A percentile compares a stretch with the other conserved stretches of the same genome.
phyloP scores from a whole-genome alignment of 371 early-diverging fungal species.

The Mycotypha africana region DNA sequence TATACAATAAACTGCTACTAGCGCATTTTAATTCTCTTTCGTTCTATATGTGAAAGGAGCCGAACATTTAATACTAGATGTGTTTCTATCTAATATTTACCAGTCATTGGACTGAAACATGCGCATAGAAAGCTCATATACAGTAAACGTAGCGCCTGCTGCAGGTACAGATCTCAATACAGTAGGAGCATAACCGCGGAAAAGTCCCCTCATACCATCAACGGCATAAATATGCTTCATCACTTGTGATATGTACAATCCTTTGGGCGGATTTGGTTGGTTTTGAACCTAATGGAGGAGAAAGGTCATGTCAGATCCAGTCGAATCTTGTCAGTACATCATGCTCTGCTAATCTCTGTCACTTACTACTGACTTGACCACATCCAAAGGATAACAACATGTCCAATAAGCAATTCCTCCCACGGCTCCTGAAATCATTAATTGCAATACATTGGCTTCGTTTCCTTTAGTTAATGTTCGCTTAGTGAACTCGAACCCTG shows the following conservation, averaged over 20 bases:
- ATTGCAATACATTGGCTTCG: slow-evolving; percentile 41
- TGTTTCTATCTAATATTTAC: no score
- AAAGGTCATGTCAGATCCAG: not conserved
- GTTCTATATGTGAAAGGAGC: no score
- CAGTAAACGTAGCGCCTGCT: slow-evolving; percentile 74
- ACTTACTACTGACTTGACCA: slow-evolving; percentile 73
- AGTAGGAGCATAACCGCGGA: slow-evolving; percentile 62
- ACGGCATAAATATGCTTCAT: slow-evolving; percentile 47
- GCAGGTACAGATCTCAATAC: slow-evolving; percentile 61
- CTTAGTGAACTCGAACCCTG: slow-evolving; percentile 74
- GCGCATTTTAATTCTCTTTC: no score
- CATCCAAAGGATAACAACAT: slow-evolving; percentile 80
- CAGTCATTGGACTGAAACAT: slow-evolving; percentile 26
- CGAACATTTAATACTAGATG: no score
- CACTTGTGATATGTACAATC: slow-evolving; percentile 52
- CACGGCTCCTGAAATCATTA: slow-evolving; percentile 72
- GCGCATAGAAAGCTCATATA: slow-evolving; percentile 67
- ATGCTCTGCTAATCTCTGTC: not conserved
- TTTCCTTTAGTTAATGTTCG: slow-evolving; percentile 45
- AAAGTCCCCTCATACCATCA: slow-evolving; percentile 52
- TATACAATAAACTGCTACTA: no score
- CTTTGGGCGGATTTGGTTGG: slow-evolving; percentile 51
- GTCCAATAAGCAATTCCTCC: slow-evolving; percentile 81
- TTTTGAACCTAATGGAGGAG: slow-evolving; percentile 47
- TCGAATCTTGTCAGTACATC: not conserved